Evolutionary conservation across 805 yeast genomes (phyloP).

Genomic region (Ogataea pini): DNA sequence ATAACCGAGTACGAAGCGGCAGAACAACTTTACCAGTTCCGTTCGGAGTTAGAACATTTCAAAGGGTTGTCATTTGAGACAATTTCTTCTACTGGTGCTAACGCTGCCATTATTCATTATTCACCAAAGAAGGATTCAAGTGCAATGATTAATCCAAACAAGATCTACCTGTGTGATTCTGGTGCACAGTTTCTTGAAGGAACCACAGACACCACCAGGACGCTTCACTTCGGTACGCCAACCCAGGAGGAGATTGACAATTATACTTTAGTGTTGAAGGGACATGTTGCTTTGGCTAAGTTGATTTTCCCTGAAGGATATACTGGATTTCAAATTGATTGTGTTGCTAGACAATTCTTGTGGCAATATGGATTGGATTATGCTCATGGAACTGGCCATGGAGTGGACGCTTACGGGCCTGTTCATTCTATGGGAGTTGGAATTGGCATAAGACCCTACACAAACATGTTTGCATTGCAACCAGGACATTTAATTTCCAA

Average conservation of each 20-base stretch:
- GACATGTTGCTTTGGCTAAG: slow-evolving; percentile 50
- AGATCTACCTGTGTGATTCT: slow-evolving; percentile 56
- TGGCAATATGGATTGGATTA: slow-evolving; percentile 61
- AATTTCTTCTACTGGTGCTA: slow-evolving; percentile 73
- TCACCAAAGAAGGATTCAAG: slow-evolving; percentile 50
- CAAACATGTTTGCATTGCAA: slow-evolving; percentile 44
- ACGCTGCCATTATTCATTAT: slow-evolving; percentile 78
- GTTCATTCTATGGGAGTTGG: slow-evolving; percentile 68
- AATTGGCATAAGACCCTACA: slow-evolving; percentile 55
- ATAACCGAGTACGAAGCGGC: slow-evolving; percentile 70
- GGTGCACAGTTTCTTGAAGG: slow-evolving; percentile 66
- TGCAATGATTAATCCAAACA: slow-evolving; percentile 51
- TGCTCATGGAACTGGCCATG: slow-evolving; percentile 67
- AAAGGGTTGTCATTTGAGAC: slow-evolving; percentile 73
- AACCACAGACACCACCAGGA: slow-evolving; percentile 65
- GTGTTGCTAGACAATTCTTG: slow-evolving; percentile 57
- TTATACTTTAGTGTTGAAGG: slow-evolving; percentile 60
- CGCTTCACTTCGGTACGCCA: slow-evolving; percentile 55
- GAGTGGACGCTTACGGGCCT: slow-evolving; percentile 59
- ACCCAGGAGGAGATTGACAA: slow-evolving; percentile 45
- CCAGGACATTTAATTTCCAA: slow-evolving; percentile 58
- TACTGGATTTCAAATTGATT: slow-evolving; percentile 55
- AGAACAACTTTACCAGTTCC: slow-evolving; percentile 53
- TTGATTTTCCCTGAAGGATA: slow-evolving; percentile 56
- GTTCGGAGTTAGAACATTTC: slow-evolving; percentile 52